phyloP scores from a whole-genome alignment of 2,329 filamentous ascomycete species.

The Zasmidium citrigriseum region DNA sequence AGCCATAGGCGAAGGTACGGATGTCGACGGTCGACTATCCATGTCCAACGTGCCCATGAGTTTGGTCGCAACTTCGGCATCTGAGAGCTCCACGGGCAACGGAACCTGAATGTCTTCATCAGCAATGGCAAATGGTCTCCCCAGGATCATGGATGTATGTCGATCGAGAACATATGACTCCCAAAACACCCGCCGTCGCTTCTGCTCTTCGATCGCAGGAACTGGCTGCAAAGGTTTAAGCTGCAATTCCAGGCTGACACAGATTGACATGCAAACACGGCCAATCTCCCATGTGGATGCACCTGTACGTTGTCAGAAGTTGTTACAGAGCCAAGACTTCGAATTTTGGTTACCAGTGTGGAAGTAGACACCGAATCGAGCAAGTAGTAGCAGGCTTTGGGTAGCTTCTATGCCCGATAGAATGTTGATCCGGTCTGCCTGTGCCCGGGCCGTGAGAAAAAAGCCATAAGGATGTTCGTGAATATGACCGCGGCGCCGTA shows the following conservation, averaged over 20 bases:
- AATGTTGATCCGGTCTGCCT: conserved; percentile 34
- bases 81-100: conserved; percentile 37
- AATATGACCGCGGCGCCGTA: conserved; percentile 35
- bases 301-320: not conserved
- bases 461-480: conserved; percentile 44
- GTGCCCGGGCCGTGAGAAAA: conserved; percentile 40
- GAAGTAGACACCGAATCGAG: conserved; percentile 46
- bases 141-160: conserved; percentile 46
- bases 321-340: no score
- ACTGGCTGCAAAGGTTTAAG: conserved; percentile 8
- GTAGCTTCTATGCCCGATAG: conserved; percentile 39
- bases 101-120: conserved; percentile 42
- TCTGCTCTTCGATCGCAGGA: conserved; percentile 37
- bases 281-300: conserved; percentile 43
- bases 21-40: not conserved
- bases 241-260: conserved; percentile 43
- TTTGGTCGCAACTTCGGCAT: conserved; percentile 29
- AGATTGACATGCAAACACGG: conserved; percentile 44
- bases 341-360: conserved; percentile 35
- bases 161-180: conserved; percentile 49
- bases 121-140: conserved; percentile 45
- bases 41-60: no score
- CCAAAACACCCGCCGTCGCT: conserved; percentile 47
- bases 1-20: conserved; percentile 34
- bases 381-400: conserved; percentile 44